phyloP scores from a whole-genome alignment of 2,329 filamentous ascomycete genomes.

The Sporothrix variecibatus region DNA sequence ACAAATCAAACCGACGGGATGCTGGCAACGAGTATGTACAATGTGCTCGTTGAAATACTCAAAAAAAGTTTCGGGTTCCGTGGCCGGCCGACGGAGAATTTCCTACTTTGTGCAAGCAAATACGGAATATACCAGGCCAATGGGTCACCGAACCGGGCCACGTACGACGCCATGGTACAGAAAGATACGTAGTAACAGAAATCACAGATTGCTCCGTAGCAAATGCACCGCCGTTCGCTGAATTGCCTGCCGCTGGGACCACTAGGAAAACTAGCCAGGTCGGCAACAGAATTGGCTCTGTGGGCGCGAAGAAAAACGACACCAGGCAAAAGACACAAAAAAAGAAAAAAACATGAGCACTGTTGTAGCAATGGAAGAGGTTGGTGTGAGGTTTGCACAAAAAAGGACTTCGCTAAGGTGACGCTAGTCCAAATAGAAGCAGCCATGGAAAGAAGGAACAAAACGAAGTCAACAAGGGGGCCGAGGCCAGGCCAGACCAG shows the following conservation, averaged over 20 bases:
- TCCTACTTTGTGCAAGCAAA: slow-evolving; percentile 11
- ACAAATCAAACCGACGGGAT: background rate
- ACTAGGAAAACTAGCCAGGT: background rate
- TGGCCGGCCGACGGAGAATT: background rate
- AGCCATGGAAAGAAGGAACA: background rate
- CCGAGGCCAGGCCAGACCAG: slow-evolving; percentile 2
- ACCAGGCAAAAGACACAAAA: background rate
- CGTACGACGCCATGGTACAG: background rate
- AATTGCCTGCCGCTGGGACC: background rate
- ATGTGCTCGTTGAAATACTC: background rate
- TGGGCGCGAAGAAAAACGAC: background rate
- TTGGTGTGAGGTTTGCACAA: background rate
- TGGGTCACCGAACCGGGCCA: background rate
- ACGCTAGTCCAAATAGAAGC: slow-evolving; percentile 11
- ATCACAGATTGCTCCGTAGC: background rate
- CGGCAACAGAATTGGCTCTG: background rate
- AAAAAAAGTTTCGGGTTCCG: background rate
- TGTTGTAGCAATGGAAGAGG: background rate
- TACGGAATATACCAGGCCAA: background rate
- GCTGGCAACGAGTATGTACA: background rate
- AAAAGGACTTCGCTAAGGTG: slow-evolving; percentile 6
- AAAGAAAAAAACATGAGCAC: background rate
- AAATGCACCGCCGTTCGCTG: background rate
- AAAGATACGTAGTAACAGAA: too few species aligned
- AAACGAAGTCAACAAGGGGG: background rate